phyloP scores from a whole-genome alignment of 257 asterid genomes.

The Lycium barbarum region DNA sequence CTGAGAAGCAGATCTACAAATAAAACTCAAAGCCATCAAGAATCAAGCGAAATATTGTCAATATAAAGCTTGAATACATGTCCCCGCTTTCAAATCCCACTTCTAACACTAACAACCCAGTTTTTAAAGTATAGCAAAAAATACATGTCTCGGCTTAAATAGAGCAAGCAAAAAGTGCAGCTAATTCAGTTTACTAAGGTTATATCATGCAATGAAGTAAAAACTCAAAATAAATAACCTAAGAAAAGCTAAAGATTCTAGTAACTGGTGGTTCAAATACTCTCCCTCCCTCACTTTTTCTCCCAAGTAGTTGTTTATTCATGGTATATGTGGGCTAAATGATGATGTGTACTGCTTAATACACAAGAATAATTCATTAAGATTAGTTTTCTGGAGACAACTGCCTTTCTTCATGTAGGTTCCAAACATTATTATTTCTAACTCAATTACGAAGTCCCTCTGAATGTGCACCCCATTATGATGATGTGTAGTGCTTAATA shows the following conservation, averaged over 20 bases:
- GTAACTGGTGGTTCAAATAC: not conserved
- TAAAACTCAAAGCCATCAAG: conserved; percentile 33
- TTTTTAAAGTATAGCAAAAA: not conserved
- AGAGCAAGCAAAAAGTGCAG: not conserved
- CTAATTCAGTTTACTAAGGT: not conserved
- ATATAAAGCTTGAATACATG: not conserved
- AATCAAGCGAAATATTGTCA: not conserved
- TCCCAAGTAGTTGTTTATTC: not conserved
- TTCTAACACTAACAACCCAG: not conserved
- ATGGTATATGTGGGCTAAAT: conserved; percentile 2
- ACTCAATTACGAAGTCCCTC: not conserved
- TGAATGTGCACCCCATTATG: not conserved
- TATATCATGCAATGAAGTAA: conserved; percentile 6
- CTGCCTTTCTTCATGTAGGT: conserved; percentile 6
- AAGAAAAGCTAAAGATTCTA: not conserved
- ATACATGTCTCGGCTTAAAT: not conserved
- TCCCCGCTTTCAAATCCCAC: not conserved
- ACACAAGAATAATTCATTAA: not conserved
- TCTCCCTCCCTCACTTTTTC: not conserved
- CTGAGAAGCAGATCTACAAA: conserved; percentile 75
- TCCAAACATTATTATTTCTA: not conserved
- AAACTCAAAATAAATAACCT: not conserved
- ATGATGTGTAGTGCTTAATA: not conserved
- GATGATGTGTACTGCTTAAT: not conserved
- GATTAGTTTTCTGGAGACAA: not conserved